phyloP scores from a whole-genome alignment of 2,329 filamentous ascomycete species.

The Pyrenophora tritici-repentis region DNA sequence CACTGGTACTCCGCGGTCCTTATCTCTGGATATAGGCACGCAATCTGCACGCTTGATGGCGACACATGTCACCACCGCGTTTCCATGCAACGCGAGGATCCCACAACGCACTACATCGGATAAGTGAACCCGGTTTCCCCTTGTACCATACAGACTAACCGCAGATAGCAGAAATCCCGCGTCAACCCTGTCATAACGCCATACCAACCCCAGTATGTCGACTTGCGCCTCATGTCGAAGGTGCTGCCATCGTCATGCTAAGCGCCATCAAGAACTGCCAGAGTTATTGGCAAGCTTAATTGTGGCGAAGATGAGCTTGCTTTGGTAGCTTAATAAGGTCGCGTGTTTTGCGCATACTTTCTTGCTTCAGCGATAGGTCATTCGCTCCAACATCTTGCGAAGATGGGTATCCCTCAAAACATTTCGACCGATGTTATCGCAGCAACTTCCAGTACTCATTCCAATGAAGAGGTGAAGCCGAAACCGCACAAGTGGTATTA shows the following conservation, averaged over 20 bases:
- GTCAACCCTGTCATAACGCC: slow-evolving; percentile 9
- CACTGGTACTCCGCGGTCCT: too few species aligned
- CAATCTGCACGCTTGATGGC: slow-evolving; percentile 4
- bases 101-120: background rate
- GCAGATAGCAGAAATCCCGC: background rate
- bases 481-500: slow-evolving; percentile 20
- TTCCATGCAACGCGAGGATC: background rate
- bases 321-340: background rate
- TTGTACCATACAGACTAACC: background rate
- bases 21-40: background rate
- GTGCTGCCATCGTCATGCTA: background rate
- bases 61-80: slow-evolving; percentile 1
- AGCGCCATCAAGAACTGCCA: background rate
- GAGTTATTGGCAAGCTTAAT: background rate
- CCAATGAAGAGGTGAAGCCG: background rate
- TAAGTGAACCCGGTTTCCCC: background rate
- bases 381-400: background rate
- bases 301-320: background rate
- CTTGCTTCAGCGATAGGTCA: background rate
- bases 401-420: slow-evolving; percentile 4
- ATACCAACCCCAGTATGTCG: slow-evolving; percentile 11
- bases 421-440: background rate
- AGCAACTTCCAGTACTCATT: background rate
- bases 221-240: background rate
- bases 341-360: background rate